phyloP scores from a whole-genome alignment of 768 basidiomycete genomes.

The Psilocybe azurescens region DNA sequence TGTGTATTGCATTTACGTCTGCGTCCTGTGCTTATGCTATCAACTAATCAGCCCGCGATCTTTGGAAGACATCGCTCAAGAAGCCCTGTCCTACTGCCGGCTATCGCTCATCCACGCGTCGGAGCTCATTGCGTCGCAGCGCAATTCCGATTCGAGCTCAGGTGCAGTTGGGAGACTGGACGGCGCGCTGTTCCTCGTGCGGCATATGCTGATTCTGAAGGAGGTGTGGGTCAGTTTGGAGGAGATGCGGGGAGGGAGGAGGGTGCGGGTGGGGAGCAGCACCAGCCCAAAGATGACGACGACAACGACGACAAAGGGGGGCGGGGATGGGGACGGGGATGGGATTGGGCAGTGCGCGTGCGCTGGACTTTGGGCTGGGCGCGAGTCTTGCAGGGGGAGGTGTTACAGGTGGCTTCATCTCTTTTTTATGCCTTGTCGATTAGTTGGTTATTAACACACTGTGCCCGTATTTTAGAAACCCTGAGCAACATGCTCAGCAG shows the following conservation, averaged over 20 bases:
- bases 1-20: background rate
- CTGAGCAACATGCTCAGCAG: conserved; percentile 63
- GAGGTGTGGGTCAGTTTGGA: conserved; percentile 74
- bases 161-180: conserved; percentile 49
- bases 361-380: conserved; percentile 14
- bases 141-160: conserved; percentile 35
- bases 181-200: conserved; percentile 84
- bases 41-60: conserved; percentile 75
- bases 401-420: conserved; percentile 55
- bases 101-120: conserved; percentile 80
- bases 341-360: conserved; percentile 14
- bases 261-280: conserved; percentile 1
- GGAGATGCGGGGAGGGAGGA: conserved; percentile 58
- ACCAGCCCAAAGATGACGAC: background rate
- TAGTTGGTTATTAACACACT: background rate
- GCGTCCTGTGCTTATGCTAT: background rate
- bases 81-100: conserved; percentile 83
- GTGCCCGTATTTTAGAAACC: conserved; percentile 44
- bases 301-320: background rate
- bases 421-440: background rate
- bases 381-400: conserved; percentile 31
- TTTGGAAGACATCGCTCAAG: conserved; percentile 97
- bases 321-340: background rate
- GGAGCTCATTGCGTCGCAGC: conserved; percentile 63
- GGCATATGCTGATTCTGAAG: conserved; percentile 90